A percentile compares a stretch with the other conserved stretches of the same genome.
phyloP scores from a whole-genome alignment of 1,284 basidiomycete species.

The Austroboletus sp. region DNA sequence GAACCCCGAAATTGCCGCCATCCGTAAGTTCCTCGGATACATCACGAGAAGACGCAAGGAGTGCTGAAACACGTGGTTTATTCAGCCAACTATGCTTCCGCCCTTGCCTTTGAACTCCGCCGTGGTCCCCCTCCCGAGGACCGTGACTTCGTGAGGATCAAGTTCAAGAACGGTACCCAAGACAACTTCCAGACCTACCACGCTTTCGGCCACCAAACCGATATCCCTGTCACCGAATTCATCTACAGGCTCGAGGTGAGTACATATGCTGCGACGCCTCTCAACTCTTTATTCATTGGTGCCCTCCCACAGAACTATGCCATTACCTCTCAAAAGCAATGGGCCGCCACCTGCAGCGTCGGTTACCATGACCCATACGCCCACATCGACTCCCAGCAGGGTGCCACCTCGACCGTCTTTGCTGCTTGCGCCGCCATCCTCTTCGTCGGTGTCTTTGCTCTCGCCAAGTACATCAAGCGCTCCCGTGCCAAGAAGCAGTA shows the following conservation, averaged over 20 bases:
- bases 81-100: conserved; percentile 71
- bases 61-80: conserved; percentile 8
- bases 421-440: conserved; percentile 43
- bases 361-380: conserved; percentile 32
- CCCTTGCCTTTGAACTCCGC: conserved; percentile 72
- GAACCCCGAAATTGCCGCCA: conserved; percentile 53
- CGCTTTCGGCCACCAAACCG: conserved; percentile 61
- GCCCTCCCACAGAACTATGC: conserved; percentile 45
- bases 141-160: conserved; percentile 73
- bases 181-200: conserved; percentile 55
- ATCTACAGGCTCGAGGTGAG: conserved; percentile 67
- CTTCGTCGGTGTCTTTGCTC: conserved; percentile 40
- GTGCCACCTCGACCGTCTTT: conserved; percentile 38
- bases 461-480: conserved; percentile 39
- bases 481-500: conserved; percentile 41
- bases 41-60: background rate
- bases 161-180: conserved; percentile 77
- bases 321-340: conserved; percentile 62
- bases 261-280: conserved; percentile 51
- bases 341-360: conserved; percentile 52
- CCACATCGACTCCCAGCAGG: conserved; percentile 29
- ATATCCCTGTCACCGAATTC: conserved; percentile 72
- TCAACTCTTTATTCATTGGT: conserved; percentile 1
- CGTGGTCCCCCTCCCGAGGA: conserved; percentile 65
- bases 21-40: conserved; percentile 45